Conservation (phyloP, 1,139 yeast species). For the Geotrichum fermentans region DNA sequence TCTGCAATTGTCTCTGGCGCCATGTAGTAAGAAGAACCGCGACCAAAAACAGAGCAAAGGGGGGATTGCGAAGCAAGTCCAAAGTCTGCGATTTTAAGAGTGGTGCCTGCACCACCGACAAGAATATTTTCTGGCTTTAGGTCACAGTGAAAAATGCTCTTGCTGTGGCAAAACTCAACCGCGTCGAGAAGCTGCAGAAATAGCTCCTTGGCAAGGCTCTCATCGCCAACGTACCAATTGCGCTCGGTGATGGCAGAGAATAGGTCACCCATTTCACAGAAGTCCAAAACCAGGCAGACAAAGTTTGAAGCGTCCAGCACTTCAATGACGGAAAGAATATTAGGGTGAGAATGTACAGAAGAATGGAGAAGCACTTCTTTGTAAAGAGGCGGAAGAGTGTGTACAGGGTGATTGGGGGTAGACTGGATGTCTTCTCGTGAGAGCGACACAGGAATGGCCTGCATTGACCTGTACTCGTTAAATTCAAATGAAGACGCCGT, state of each 20-base stretch:
- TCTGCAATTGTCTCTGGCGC: conserved; percentile 67
- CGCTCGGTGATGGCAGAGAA: conserved; percentile 74
- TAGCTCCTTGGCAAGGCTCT: conserved; percentile 59
- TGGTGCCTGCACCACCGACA: conserved; percentile 57
- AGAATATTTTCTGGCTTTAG: conserved; percentile 85
- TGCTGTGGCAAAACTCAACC: conserved; percentile 60
- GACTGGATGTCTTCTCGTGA: conserved; percentile 24
- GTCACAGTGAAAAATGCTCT: conserved; percentile 78
- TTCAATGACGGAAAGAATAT: conserved; percentile 67
- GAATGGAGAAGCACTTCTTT: conserved; percentile 72
- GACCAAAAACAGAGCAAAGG: conserved; percentile 61
- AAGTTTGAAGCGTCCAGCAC: conserved; percentile 44
- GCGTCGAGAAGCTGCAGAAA: conserved; percentile 74
- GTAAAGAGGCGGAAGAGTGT: conserved; percentile 35
- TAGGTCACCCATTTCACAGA: conserved; percentile 75
- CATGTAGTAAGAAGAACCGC: conserved; percentile 90
- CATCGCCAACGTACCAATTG: conserved; percentile 50
- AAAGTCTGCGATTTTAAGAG: conserved; percentile 70
- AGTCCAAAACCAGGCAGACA: conserved; percentile 74
- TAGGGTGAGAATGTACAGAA: conserved; percentile 71
- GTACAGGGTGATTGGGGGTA: conserved; percentile 22
- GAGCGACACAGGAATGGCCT: conserved; percentile 28
- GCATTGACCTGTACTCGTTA: conserved; percentile 2
- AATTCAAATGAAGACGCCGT: no score
- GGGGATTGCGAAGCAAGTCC: conserved; percentile 69